Evolutionary conservation across 2,329 filamentous ascomycete genomes (phyloP).

Genomic region (Aspergillus fructus): DNA sequence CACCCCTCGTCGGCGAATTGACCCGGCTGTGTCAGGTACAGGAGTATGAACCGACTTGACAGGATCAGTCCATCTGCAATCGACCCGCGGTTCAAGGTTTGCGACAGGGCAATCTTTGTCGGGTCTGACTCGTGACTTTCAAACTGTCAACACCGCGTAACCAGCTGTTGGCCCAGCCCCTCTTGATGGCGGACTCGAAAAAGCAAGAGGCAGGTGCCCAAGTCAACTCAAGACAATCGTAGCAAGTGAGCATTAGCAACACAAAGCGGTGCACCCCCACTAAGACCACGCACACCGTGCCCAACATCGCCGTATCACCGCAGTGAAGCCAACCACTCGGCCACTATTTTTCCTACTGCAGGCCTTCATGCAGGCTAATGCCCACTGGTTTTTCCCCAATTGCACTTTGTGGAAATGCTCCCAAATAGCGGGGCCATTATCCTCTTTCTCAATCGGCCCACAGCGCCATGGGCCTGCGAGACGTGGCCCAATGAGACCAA

Average conservation of each 20-base stretch:
- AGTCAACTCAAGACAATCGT: conserved; percentile 13
- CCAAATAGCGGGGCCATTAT: conserved; percentile 7
- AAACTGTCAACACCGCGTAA: neutral
- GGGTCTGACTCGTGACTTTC: neutral
- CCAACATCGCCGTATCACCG: conserved; percentile 23
- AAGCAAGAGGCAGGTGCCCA: conserved; percentile 9
- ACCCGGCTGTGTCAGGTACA: neutral
- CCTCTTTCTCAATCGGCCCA: conserved; percentile 23
- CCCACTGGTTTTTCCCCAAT: conserved; percentile 24
- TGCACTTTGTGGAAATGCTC: conserved; percentile 27
- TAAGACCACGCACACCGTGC: conserved; percentile 17
- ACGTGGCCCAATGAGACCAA: conserved; percentile 44
- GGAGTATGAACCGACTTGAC: neutral
- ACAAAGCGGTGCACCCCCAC: conserved; percentile 28
- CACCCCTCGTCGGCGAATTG: neutral
- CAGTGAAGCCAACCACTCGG: conserved; percentile 21
- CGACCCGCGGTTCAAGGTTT: neutral
- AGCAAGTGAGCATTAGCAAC: conserved; percentile 1
- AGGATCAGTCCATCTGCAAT: neutral
- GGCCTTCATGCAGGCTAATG: conserved; percentile 26
- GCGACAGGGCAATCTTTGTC: neutral
- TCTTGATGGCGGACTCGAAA: conserved; percentile 5
- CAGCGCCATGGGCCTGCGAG: conserved; percentile 31
- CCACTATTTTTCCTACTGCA: conserved; percentile 29
- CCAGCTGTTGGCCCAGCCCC: conserved; percentile 3